These are phyloP conservation scores for Silene vulgaris DNA, from an alignment of 179 eudicot genomes.

Conservation along the genomic window DNA sequence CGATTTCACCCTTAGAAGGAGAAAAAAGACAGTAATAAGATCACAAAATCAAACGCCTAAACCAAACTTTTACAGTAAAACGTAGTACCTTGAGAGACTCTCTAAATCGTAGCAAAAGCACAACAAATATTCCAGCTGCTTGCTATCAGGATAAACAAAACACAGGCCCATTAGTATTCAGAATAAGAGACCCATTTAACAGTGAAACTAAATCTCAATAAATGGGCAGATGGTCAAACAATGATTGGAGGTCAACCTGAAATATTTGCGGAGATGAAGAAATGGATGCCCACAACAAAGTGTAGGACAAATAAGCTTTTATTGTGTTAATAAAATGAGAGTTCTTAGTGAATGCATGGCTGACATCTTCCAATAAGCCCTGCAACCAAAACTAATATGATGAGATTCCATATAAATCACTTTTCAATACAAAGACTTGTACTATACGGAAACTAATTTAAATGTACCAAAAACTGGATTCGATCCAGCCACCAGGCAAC, in stretches of 20 bases:
- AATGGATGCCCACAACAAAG: constrained; percentile 79
- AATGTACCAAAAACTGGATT: not conserved
- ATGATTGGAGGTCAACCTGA: constrained; percentile 49
- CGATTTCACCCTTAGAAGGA: constrained; percentile 74
- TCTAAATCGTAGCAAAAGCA: constrained; percentile 78
- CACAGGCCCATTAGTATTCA: not conserved
- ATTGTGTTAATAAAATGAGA: constrained; percentile 81
- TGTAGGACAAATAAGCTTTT: constrained; percentile 85
- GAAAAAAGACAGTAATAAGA: constrained; percentile 15
- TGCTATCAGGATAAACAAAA: constrained; percentile 44
- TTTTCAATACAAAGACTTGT: not conserved
- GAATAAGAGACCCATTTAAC: constrained; percentile 11
- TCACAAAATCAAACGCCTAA: constrained; percentile 7
- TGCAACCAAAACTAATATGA: constrained; percentile 30
- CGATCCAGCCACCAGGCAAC: not conserved
- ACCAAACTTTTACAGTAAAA: not conserved
- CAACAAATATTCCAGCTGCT: constrained; percentile 85
- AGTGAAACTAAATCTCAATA: not conserved
- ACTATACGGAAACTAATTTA: not conserved
- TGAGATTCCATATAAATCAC: constrained; percentile 2
- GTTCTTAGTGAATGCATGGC: constrained; percentile 79
- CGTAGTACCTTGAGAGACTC: constrained; percentile 72
- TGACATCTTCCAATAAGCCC: constrained; percentile 90
- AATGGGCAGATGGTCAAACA: not conserved
- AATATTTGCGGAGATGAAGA: constrained; percentile 78